Percentiles rank a stretch among this genome's conserved stretches.
Evolutionary conservation across 2,329 filamentous ascomycete genomes (phyloP).

Genomic region (Beauveria pseudobassiana): DNA sequence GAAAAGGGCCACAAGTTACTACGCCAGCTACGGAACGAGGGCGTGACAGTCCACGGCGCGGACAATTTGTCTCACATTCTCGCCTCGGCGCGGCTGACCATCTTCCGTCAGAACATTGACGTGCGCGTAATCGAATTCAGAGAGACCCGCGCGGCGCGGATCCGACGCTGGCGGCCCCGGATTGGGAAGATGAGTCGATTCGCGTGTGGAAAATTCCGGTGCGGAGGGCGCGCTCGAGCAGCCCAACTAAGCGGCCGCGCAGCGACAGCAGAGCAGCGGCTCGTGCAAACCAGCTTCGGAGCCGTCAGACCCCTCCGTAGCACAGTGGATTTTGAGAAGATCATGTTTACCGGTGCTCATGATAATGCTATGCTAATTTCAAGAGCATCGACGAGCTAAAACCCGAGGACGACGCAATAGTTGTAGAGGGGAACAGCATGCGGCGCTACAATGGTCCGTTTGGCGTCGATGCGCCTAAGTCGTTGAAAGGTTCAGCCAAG

Average conservation of each 20-base stretch:
- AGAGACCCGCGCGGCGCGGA: constrained; percentile 30
- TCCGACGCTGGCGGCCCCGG: constrained; percentile 38
- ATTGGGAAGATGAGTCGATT: constrained; percentile 69
- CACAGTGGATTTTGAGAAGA: constrained; percentile 23
- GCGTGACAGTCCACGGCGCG: constrained; percentile 66
- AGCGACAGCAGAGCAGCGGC: constrained; percentile 15
- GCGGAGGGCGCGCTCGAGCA: constrained; percentile 24
- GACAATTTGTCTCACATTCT: constrained; percentile 74
- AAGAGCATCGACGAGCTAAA: constrained; percentile 22
- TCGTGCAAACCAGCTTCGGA: constrained; percentile 15
- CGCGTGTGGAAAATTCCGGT: constrained; percentile 75
- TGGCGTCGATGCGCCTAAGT: constrained; percentile 12
- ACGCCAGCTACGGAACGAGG: constrained; percentile 18
- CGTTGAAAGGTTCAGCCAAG: constrained; percentile 16
- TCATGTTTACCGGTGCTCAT: constrained; percentile 29
- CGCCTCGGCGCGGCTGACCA: constrained; percentile 75
- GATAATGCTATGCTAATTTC: constrained; percentile 17
- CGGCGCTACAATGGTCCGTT: constrained; percentile 60
- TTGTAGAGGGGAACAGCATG: constrained; percentile 57
- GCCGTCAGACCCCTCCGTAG: constrained; percentile 24
- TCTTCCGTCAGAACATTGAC: constrained; percentile 77
- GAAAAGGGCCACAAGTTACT: constrained; percentile 29
- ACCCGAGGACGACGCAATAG: constrained; percentile 39
- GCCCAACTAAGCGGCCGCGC: constrained; percentile 27
- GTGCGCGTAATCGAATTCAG: constrained; percentile 63